Base-by-base conservation (phyloP, 2,329 filamentous ascomycete genomes). In the Phyllachora maydis region DNA sequence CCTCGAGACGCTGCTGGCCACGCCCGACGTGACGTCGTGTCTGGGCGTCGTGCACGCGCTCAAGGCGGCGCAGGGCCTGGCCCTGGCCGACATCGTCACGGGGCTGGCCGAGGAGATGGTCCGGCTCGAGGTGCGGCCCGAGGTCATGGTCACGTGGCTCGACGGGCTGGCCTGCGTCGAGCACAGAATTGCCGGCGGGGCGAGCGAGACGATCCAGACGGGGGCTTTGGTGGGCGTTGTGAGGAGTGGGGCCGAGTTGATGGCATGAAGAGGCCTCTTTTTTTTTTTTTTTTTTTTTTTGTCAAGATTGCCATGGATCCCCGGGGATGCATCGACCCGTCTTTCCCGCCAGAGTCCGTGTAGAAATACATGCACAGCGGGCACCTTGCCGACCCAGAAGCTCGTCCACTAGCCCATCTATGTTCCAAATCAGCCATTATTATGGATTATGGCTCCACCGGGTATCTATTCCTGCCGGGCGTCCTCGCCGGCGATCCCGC, bases 151-250 rank as follows among this genome's bases (percentile, higher is more conserved):
- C 24, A 66, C 72, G 3, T 98, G 88, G 88, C 54, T 98, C 30
- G 75, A 88, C 29, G 83, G 83, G 0, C 52, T 98, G 26, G 82
- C 85, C 0, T 78, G 93, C 36, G 77, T 98, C 24, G 88, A 98
- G 53, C 90, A 90, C 49, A 60, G 88, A 30, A 55, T 98, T 5
- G 76, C 83, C 16, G 77, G 81, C 20, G 88, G 88, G 12, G 83
- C 77, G 2, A 82, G 70, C 28, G 88, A 98, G 51, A 54, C 57
- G 5, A 65, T 98, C 28, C 88, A 98, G 54, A 95, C 88, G 1
- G 85, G 88, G 5, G 88, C 83, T 0, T 59, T 93, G 21, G 79
- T 95, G 8, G 88, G 85, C 2, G 78, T 92, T 4, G 66, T 98
- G 19, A 61, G 88, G 30, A 75, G 66, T 26, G 88, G 88, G 0